Percentiles rank a stretch among this genome's conserved stretches.
Conservation (phyloP, 768 basidiomycete species). For the Antrodiella citrinella region DNA sequence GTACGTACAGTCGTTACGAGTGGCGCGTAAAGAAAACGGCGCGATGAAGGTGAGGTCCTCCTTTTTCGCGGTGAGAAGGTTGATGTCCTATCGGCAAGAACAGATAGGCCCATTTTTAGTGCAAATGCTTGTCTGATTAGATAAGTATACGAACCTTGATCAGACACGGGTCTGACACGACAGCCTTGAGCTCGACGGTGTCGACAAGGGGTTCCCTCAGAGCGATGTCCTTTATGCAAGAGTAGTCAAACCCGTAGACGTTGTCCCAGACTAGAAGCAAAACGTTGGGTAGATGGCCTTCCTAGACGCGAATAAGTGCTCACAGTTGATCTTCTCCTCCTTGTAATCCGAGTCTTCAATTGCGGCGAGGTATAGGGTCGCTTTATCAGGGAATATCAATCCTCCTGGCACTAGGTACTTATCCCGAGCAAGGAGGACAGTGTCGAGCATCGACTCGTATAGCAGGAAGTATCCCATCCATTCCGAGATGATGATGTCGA, state of each 20-base stretch:
- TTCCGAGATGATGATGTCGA: constrained; percentile 98
- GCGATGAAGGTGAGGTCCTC: constrained; percentile 87
- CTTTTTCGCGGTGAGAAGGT: constrained; percentile 87
- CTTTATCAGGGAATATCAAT: constrained; percentile 92
- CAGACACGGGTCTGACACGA: constrained; percentile 86
- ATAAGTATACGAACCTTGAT: constrained; percentile 55
- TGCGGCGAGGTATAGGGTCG: constrained; percentile 87
- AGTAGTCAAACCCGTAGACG: constrained; percentile 99
- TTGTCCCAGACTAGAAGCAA: constrained; percentile 88
- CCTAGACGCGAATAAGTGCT: constrained; percentile 24
- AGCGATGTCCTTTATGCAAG: constrained; percentile 98
- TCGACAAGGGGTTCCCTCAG: constrained; percentile 94
- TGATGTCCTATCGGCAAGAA: constrained; percentile 54
- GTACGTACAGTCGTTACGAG: constrained; percentile 82
- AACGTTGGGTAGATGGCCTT: not conserved
- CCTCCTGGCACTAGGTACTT: constrained; percentile 90
- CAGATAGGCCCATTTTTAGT: constrained; percentile 1
- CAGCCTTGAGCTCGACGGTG: constrained; percentile 94
- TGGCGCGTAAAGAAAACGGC: constrained; percentile 72
- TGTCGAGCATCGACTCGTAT: constrained; percentile 99
- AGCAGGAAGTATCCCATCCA: constrained; percentile 99
- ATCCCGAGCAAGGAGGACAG: constrained; percentile 93
- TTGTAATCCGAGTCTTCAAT: constrained; percentile 99
- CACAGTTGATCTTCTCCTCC: constrained; percentile 99
- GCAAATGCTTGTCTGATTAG: not conserved